Evolutionary conservation across 2,329 filamentous ascomycete species (phyloP), one percentile per base, ranked within the genome.

Genomic region (Monascus ruber): DNA sequence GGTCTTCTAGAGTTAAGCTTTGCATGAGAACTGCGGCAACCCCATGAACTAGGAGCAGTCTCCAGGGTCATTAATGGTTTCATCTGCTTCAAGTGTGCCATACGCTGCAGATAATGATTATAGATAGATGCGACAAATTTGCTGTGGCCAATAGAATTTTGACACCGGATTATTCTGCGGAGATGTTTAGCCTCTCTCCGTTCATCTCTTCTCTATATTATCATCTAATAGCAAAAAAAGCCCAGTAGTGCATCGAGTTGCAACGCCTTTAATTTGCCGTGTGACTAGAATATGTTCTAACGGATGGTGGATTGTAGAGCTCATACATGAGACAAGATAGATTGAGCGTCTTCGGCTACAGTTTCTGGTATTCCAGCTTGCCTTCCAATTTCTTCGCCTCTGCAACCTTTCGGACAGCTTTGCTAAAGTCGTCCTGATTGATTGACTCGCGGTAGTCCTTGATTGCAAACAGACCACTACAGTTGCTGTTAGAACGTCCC

Each of bases 351-450:
- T 17, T 29, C 25, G 25, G 46, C 64, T 81, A 94, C 68, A 94
- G 71, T 70, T 94, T 94, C 76, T 94, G 83, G 69, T 95, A 96
- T 65, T 96, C 89, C 36, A 96, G 74, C 72, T 96, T 96, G 66
- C 91, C 89, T 67, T 98, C 91, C 54, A 98, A 69, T 70, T 98
- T 98, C 85, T 98, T 98, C 45, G 85, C 76, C 67, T 98, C 91
- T 10, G 85, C 87, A 51, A 98, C 83, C 77, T 98, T 98, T 51
- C 91, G 81, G 39, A 98, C 91, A 4, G 91, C 91, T 70, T 95
- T 95, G 73, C 95, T 98, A 79, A 96, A 95, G 60, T 98, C 91
- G 56, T 98, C 91, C 64, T 98, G 91, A 68, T 85, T 96, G 66
- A 98, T 85, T 8, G 87, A 79, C 55, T 98, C 91, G 45, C 93